A percentile compares a stretch with the other conserved stretches of the same genome.
Conservation (phyloP, 2,329 filamentous ascomycete genomes). For the Paecilomyces sp. region DNA sequence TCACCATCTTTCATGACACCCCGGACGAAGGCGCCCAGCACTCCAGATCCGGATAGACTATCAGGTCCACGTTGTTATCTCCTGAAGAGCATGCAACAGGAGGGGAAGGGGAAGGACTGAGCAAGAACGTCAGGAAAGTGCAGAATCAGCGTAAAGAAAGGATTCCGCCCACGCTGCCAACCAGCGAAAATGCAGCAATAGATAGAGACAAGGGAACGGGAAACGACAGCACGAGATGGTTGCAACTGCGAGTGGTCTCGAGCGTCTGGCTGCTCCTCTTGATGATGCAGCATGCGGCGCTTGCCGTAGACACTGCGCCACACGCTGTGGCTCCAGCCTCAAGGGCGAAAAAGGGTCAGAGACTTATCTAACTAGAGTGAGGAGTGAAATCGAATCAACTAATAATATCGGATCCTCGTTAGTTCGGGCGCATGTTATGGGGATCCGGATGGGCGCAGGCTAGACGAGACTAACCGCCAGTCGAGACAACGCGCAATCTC, state of each 20-base stretch:
- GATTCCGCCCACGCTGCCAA: neutral
- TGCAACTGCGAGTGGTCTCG: neutral
- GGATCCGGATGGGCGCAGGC: neutral
- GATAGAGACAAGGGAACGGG: neutral
- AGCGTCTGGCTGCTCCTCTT: neutral
- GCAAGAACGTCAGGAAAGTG: neutral
- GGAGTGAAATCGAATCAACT: neutral
- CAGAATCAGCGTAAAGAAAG: neutral
- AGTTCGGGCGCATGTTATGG: neutral
- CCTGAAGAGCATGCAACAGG: neutral
- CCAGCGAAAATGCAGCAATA: neutral
- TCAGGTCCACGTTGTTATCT: slow-evolving; percentile 11
- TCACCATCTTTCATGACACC: slow-evolving; percentile 27
- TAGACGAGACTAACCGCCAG: neutral
- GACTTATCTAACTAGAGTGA: no score
- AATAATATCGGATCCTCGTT: no score
- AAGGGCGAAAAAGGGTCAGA: neutral
- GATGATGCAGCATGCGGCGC: slow-evolving; percentile 5
- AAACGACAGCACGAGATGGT: neutral
- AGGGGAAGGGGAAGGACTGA: neutral
- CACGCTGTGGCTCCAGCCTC: slow-evolving; percentile 11
- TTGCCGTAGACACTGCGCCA: slow-evolving; percentile 16
- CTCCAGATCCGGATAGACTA: slow-evolving; percentile 17
- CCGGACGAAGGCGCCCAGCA: slow-evolving; percentile 17
- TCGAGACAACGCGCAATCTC: neutral